Conservation (phyloP, 2,329 filamentous ascomycete species). For the Pyrenophora teres region DNA sequence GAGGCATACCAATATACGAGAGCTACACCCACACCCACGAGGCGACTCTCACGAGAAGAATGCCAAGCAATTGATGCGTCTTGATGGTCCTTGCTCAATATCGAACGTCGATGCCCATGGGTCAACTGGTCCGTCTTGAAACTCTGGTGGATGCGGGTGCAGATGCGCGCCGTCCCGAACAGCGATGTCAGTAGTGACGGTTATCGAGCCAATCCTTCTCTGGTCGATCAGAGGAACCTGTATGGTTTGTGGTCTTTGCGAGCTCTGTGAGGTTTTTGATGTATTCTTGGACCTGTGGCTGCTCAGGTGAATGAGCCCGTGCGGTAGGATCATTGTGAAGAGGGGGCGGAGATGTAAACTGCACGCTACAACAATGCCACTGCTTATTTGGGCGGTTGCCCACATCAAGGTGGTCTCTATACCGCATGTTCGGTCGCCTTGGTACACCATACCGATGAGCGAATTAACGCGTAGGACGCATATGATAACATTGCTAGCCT, state of each 20-base stretch:
- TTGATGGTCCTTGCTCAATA: conserved; percentile 14
- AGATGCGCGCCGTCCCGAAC: conserved; percentile 8
- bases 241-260: not conserved
- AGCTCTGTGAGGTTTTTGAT: not conserved
- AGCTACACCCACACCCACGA: not conserved
- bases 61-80: not conserved
- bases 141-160: not conserved
- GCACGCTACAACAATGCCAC: conserved; percentile 31
- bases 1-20: not conserved
- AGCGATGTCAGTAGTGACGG: conserved; percentile 28
- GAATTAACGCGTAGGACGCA: conserved; percentile 18
- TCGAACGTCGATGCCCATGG: conserved; percentile 22
- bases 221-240: not conserved
- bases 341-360: conserved; percentile 31
- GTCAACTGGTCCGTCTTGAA: conserved; percentile 17
- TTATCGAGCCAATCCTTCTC: conserved; percentile 15
- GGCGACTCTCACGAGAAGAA: not conserved
- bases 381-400: conserved; percentile 28
- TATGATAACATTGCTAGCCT: conserved; percentile 22
- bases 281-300: not conserved
- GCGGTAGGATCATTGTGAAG: conserved; percentile 26
- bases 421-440: conserved; percentile 22
- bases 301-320: conserved; percentile 14
- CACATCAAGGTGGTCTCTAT: conserved; percentile 24
- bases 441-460: conserved; percentile 5